Evolutionary conservation across 305 asterid genomes (phyloP), one percentile per base, ranked within the genome.

Genomic region (Coffea humblotiana): DNA sequence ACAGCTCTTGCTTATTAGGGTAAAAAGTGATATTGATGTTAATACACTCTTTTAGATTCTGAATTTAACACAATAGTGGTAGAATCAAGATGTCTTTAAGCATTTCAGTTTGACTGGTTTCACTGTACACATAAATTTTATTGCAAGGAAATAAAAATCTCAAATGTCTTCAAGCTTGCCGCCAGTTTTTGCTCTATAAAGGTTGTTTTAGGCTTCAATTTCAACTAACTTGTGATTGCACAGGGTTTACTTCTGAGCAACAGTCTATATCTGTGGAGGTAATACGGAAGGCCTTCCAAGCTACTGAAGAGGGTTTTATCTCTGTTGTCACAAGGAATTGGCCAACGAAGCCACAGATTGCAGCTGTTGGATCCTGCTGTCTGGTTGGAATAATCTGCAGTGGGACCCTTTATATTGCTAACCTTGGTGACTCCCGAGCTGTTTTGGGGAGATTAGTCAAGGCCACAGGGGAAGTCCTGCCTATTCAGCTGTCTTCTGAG

Each of bases 341-440:
- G 97, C 91, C 94, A 52, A 85, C 83, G 87, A 87, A 83, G 71
- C 98, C 99, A 66, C 97, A 92, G 85, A 90, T 94, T 83, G 98
- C 98, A 9, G 97, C 98, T 13, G 98, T 94, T 79, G 98, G 99
- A 77, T 93, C 99, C 48, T 95, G 99, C 85, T 95, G 98, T 82
- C 94, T 95, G 29, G 97, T 91, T 23, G 99, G 98, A 74, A 82
- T 95, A 49, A 87, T 95, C 82, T 95, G 99, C 82, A 75, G 83
- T 71, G 98, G 97, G 40, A 89, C 82, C 61, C 93, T 95, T 51
- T 95, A 95, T 71, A 80, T 95, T 19, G 98, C 99, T 56, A 95
- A 93, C 82, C 89, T 88, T 72, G 99, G 99, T 10, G 98, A 95
- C 83, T 95, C 99, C 5, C 94, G 99, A 60, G 98, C 99, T 76